Percentiles rank a stretch among this genome's conserved stretches.
Evolutionary conservation across 176 grass and related monocot species (phyloP).

Genomic region (Luzula sylvatica): DNA sequence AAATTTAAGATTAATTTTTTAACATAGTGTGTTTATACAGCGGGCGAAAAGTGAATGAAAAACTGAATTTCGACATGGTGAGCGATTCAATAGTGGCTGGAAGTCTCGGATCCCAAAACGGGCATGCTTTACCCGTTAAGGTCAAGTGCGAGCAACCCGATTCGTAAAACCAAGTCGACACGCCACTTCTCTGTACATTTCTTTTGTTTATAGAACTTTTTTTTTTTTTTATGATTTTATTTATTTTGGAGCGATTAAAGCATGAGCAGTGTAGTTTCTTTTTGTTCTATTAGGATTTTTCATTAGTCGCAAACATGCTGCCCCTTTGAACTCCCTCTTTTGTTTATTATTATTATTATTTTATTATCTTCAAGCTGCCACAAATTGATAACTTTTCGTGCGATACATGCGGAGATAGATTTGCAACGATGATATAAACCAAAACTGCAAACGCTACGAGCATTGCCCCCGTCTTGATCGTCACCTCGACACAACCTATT

Average conservation of each 20-base stretch:
- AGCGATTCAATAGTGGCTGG: constrained; percentile 66
- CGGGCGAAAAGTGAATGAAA: constrained; percentile 48
- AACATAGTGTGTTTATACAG: constrained; percentile 23
- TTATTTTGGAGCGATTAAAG: constrained; percentile 10
- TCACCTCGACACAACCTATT: constrained; percentile 14
- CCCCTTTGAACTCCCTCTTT: constrained; percentile 27
- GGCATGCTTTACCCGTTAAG: constrained; percentile 17
- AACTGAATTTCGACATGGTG: constrained; percentile 76
- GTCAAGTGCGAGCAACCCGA: constrained; percentile 58
- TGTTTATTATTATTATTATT: too few species aligned
- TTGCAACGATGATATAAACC: constrained; percentile 4
- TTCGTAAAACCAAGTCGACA: constrained; percentile 18
- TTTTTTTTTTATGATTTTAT: constrained; percentile 14
- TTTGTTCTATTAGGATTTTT: too few species aligned
- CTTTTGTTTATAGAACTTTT: too few species aligned
- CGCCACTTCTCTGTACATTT: not conserved
- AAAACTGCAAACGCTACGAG: not conserved
- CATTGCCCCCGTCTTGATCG: not conserved
- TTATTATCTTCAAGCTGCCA: too few species aligned
- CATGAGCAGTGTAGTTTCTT: constrained; percentile 39
- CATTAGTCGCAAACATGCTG: constrained; percentile 25
- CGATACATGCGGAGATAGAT: too few species aligned
- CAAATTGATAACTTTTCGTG: not conserved
- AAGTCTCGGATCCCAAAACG: constrained; percentile 44
- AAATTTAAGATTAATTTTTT: not conserved